A percentile compares a stretch with the other conserved stretches of the same genome.
Conservation (phyloP, 2,329 filamentous ascomycete genomes). For the Colletotrichum tabaci region DNA sequence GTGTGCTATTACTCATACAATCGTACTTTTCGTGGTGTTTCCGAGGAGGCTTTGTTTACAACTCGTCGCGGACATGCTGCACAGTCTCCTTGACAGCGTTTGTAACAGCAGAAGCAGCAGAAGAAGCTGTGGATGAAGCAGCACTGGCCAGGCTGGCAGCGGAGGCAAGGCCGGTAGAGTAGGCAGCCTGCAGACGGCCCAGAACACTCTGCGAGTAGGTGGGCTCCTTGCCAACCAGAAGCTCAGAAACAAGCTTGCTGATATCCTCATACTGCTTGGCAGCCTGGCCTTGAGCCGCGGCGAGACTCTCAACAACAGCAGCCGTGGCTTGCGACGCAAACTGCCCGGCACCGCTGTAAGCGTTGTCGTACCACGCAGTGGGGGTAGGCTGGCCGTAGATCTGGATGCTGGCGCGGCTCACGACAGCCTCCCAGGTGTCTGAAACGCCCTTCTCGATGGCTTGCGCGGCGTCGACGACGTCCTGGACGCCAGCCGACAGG, state of each 20-base stretch:
- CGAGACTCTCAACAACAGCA: slow-evolving; percentile 55
- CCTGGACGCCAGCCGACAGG: slow-evolving; percentile 47
- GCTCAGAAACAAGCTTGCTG: slow-evolving; percentile 80
- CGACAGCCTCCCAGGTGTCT: slow-evolving; percentile 58
- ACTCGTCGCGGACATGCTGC: slow-evolving; percentile 57
- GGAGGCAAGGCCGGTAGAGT: slow-evolving; percentile 75
- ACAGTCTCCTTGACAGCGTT: slow-evolving; percentile 59
- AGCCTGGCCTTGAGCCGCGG: slow-evolving; percentile 73
- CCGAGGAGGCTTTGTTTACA: slow-evolving; percentile 48
- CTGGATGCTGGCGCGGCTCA: slow-evolving; percentile 77
- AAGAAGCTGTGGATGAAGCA: slow-evolving; percentile 48
- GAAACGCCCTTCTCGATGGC: slow-evolving; percentile 56
- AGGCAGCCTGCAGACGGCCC: slow-evolving; percentile 78
- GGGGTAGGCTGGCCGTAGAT: slow-evolving; percentile 78
- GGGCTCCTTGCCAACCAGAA: slow-evolving; percentile 83
- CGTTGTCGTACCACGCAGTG: slow-evolving; percentile 68
- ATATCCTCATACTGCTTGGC: slow-evolving; percentile 78
- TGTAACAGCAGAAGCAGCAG: slow-evolving; percentile 49
- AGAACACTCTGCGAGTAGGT: slow-evolving; percentile 87
- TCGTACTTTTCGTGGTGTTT: slow-evolving; percentile 32
- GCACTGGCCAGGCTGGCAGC: slow-evolving; percentile 60
- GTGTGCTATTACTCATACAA: slow-evolving; percentile 41
- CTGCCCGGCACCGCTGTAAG: slow-evolving; percentile 64
- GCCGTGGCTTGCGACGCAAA: slow-evolving; percentile 74
- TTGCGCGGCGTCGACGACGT: slow-evolving; percentile 61